phyloP scores from a whole-genome alignment of 306 rosid genomes.

The Medicago truncatula region DNA sequence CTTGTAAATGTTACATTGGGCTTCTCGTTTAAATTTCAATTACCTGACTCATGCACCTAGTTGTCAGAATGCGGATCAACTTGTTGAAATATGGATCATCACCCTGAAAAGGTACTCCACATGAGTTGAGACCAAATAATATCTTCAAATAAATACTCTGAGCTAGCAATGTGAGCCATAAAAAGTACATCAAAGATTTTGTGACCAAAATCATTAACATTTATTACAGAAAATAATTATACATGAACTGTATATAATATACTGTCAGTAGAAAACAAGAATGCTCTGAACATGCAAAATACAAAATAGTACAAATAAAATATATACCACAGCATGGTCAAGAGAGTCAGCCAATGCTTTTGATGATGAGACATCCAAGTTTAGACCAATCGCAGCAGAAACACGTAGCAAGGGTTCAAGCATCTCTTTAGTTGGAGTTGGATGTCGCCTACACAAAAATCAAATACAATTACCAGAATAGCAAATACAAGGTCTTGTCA shows the following conservation, averaged over 20 bases:
- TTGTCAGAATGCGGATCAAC: conserved; percentile 89
- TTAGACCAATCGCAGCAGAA: conserved; percentile 87
- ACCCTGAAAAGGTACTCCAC: conserved; percentile 57
- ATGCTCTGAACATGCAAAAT: conserved; percentile 5
- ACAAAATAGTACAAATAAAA: background rate
- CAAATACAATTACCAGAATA: conserved; percentile 30
- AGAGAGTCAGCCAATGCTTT: conserved; percentile 97
- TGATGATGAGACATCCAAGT: conserved; percentile 88
- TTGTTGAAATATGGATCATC: conserved; percentile 96
- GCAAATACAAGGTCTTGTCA: conserved; percentile 34
- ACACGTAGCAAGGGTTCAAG: conserved; percentile 91
- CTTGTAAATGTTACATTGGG: conserved; percentile 24
- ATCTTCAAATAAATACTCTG: background rate
- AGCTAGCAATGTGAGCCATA: background rate
- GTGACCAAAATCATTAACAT: background rate
- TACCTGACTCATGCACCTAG: conserved; percentile 99
- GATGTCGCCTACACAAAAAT: conserved; percentile 82
- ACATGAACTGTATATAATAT: conserved; percentile 8
- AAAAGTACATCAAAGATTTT: conserved; percentile 28
- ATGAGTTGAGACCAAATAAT: conserved; percentile 18
- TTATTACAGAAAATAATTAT: conserved; percentile 6
- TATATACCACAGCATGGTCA: conserved; percentile 86
- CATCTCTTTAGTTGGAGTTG: conserved; percentile 90
- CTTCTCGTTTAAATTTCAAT: conserved; percentile 38
- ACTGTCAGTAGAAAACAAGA: conserved; percentile 33